These are phyloP conservation scores for Candida pseudoviswanathii DNA, from an alignment of 1,139 yeast genomes.

Conservation along the genomic window DNA sequence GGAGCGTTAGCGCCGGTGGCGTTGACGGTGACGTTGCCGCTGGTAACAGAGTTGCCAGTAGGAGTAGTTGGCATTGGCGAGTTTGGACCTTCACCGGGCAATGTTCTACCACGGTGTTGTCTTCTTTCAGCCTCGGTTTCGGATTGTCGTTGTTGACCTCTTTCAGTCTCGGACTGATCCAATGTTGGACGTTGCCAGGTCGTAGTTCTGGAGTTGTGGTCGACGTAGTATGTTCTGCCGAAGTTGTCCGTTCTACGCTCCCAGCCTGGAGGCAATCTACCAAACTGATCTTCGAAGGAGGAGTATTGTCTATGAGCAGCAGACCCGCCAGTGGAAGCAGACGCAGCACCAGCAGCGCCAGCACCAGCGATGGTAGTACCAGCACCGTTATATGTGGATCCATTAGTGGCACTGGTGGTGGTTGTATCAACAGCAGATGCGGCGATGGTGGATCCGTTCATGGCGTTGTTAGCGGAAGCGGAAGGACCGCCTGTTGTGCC, in stretches of 20 bases:
- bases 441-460: conserved; percentile 5
- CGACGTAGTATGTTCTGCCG: conserved; percentile 97
- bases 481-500: conserved; percentile 3
- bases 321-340: conserved; percentile 22
- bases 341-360: conserved; percentile 9
- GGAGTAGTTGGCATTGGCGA: conserved; percentile 33
- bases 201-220: conserved; percentile 95
- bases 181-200: conserved; percentile 96
- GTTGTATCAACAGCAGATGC: conserved; percentile 11
- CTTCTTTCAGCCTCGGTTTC: conserved; percentile 86
- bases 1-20: conserved; percentile 49
- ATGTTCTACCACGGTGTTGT: conserved; percentile 86
- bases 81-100: conserved; percentile 70
- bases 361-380: no score
- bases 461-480: conserved; percentile 6
- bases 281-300: conserved; percentile 95
- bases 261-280: conserved; percentile 98
- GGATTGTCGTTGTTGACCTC: conserved; percentile 60
- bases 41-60: conserved; percentile 31
- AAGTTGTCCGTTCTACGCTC: conserved; percentile 96
- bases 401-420: conserved; percentile 2
- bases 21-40: conserved; percentile 49
- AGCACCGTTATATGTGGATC: not conserved
- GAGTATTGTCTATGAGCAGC: conserved; percentile 64
- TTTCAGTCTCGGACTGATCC: conserved; percentile 67